Conservation (phyloP, 768 basidiomycete species). For the Daedaleopsis sinensis region DNA sequence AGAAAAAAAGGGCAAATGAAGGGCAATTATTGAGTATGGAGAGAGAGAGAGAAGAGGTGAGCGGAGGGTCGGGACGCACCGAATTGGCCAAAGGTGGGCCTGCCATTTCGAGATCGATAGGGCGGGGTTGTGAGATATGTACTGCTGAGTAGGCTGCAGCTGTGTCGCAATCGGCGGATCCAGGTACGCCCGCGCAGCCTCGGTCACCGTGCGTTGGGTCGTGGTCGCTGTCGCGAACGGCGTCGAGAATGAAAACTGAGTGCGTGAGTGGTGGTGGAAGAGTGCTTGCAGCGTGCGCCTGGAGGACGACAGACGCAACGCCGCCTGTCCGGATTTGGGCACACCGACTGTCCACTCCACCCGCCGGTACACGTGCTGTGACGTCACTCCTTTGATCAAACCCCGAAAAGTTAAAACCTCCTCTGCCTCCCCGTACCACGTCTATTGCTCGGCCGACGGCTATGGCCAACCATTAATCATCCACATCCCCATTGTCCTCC, state of each 20-base stretch:
- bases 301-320: too few relatives aligned
- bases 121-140: neutral
- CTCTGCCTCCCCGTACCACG: neutral
- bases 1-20: neutral
- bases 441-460: too few relatives aligned
- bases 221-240: constrained; percentile 2
- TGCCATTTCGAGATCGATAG: constrained; percentile 8
- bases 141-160: too few relatives aligned
- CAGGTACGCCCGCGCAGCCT: neutral
- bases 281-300: too few relatives aligned
- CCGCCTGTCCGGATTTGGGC: too few relatives aligned
- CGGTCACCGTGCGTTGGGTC: neutral
- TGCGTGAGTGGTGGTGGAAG: too few relatives aligned
- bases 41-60: neutral
- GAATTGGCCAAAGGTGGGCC: neutral
- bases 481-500: too few relatives aligned
- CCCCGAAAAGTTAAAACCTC: constrained; percentile 7
- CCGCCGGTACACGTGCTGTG: constrained; percentile 15
- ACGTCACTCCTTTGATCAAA: constrained; percentile 11
- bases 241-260: too few relatives aligned
- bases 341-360: neutral
- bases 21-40: too few relatives aligned
- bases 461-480: too few relatives aligned
- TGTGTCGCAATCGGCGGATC: too few relatives aligned
- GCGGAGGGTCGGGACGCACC: neutral